These are phyloP conservation scores for Mycothermus thermophilus DNA, from an alignment of 495 filamentous ascomycete species.

Conservation along the genomic window DNA sequence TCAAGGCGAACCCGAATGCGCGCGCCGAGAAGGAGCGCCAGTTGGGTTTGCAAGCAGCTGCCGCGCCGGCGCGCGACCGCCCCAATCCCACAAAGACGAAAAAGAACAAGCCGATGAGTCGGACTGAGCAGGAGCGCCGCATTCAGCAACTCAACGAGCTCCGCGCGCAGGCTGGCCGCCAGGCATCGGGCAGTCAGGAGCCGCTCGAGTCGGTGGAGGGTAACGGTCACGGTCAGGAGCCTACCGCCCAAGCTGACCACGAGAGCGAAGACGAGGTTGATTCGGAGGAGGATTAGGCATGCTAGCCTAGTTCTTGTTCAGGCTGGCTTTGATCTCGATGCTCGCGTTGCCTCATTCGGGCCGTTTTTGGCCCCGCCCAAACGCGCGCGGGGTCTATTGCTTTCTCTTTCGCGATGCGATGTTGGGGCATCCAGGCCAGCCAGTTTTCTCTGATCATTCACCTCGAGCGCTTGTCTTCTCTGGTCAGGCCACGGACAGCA, in stretches of 20 bases:
- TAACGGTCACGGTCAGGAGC: constrained; percentile 10
- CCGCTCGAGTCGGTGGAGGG: constrained; percentile 30
- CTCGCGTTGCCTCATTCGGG: no score
- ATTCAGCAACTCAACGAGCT: constrained; percentile 64
- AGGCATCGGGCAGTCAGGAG: constrained; percentile 35
- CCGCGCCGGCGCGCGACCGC: constrained; percentile 16
- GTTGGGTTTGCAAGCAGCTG: constrained; percentile 14
- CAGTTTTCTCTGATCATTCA: no score
- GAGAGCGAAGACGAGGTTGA: constrained; percentile 25
- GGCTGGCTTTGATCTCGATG: no score
- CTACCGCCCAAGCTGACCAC: constrained; percentile 5
- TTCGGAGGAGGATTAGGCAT: constrained; percentile 23
- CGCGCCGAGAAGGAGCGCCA: constrained; percentile 23
- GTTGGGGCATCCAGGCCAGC: no score
- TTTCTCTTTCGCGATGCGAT: no score
- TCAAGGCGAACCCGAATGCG: constrained; percentile 47
- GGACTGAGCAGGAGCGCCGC: constrained; percentile 76
- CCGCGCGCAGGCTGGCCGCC: constrained; percentile 31
- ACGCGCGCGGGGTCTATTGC: no score
- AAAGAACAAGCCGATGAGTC: constrained; percentile 99
- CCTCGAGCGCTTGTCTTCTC: no score
- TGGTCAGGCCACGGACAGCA: no score
- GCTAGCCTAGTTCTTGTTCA: no score
- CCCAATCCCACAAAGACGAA: constrained; percentile 52
- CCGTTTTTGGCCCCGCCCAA: no score